Evolutionary conservation across 2,329 filamentous ascomycete genomes (phyloP), one percentile per base, ranked within the genome.

Genomic region (Ophiocordyceps camponoti-floridani): DNA sequence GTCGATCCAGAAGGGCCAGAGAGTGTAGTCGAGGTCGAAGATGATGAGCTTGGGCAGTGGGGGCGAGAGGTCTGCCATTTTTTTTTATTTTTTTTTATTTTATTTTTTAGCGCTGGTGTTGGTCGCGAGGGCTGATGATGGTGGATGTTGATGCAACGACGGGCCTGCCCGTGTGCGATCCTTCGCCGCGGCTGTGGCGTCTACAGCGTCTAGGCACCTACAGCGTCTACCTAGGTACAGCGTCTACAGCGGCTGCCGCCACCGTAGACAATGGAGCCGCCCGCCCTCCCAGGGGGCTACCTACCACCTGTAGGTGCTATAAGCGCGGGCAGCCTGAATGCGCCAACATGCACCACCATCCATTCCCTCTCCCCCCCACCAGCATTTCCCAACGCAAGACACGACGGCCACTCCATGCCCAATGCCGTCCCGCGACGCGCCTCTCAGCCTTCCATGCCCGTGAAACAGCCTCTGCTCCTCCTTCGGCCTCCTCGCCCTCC

Each of bases 1-100:
- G 67, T 96, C 91, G 1, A 94, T 81, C 89, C 89, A 96, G 65
- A 95, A 95, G 4, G 88, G 87, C 91, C 89, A 96, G n/a, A 96
- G 72, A 0, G 91, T 96, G 70, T 95, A 96, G 70, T 96, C 89
- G 49, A 96, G 77, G 61, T 96, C 91, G 65, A 96, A 95, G 50
- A 91, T 84, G 54, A 96, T 73, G 52, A 94, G 72, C 49, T 80
- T 78, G 0, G 88, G 88, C 1, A 94, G 73, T 0, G 86, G 84
- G 0, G 78, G 73, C 13, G 52, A 44, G 6, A 26, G 19, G 10
- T 23, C 40, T 2, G 19, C 7, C 18, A 11, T 16, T 16, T 14
- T 9, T n/a, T 2, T 14, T 6, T n/a, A 37, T 14, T 9, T n/a
- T 2, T 14, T 6, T n/a, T n/a, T n/a, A n/a, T n/a, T n/a, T n/a